Evolutionary conservation across 2,329 filamentous ascomycete species (phyloP), one percentile per base, ranked within the genome.

Genomic region (Penicillium sp.): DNA sequence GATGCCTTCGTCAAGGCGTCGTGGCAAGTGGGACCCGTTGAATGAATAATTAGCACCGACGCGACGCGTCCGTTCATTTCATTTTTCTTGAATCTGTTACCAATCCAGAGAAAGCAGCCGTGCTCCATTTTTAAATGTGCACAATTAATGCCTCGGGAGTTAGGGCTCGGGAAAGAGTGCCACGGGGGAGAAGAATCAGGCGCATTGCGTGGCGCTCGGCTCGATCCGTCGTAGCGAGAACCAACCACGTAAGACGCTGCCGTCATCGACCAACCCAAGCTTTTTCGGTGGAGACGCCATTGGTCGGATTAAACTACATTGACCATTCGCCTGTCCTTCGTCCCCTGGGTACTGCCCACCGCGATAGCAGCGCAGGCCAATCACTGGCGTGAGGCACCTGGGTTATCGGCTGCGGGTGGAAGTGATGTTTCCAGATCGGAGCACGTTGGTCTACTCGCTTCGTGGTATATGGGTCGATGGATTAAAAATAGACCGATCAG

Each of bases 241-340:
- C 33, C 33, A 57, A 57, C 52, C 46, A 55, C 55, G 55, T 53
- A 55, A 57, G 55, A 35, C 52, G 46, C 46, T 49, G 44, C 48
- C 55, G 52, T 55, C 49, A 57, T 50, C 49, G 44, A 33, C 52
- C 52, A 50, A 50, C 44, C 55, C 52, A 55, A 57, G 52, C 55
- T 55, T 55, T 57, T 55, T 49, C 2, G 33, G 44, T 53, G 52
- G 49, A 48, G 46, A 41, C 51, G 18, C 43, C 11, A 18, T 43
- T 44, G 24, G n/a, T 50, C 38, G 13, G 45, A 47, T 38, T 41
- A 3, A 47, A 40, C 22, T 27, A 20, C 31, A 35, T 9, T n/a
- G 20, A 4, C 39, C 27, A 25, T 48, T 20, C 20, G 24, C 4
- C 38, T 50, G 25, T 44, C 47, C 33, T 43, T 40, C 39, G 13